These are phyloP conservation scores for Exophiala dermatitidis DNA, from an alignment of 2,329 filamentous ascomycete species.

Conservation along the genomic window DNA sequence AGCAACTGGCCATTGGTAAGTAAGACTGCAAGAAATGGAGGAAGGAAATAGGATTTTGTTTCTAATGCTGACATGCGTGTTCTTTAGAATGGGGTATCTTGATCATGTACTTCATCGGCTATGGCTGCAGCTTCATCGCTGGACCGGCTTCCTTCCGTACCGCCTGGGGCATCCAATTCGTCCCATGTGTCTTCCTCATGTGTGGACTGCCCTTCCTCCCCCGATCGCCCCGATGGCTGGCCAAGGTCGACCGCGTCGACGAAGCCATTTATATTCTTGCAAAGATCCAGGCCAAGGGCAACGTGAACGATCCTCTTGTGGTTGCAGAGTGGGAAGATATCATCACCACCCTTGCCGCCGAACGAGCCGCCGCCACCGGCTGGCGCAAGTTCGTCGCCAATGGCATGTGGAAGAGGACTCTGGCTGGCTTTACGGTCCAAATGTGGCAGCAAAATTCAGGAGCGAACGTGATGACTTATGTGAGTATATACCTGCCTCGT, in stretches of 20 bases:
- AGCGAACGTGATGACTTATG: constrained; percentile 34
- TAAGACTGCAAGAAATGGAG: not conserved
- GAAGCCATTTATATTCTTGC: constrained; percentile 42
- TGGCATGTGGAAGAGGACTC: constrained; percentile 54
- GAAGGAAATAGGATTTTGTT: too few species aligned
- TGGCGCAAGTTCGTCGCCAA: constrained; percentile 44
- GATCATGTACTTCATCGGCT: constrained; percentile 45
- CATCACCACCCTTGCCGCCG: constrained; percentile 36
- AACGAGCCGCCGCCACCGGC: constrained; percentile 34
- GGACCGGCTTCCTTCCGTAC: constrained; percentile 40
- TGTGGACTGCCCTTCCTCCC: constrained; percentile 42
- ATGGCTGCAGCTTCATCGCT: constrained; percentile 40
- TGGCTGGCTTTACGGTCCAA: constrained; percentile 51
- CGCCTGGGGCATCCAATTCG: constrained; percentile 43
- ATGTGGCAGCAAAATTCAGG: constrained; percentile 49
- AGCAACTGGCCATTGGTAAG: constrained; percentile 39
- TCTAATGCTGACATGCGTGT: not conserved
- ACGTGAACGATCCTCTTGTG: constrained; percentile 42
- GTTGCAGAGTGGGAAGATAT: constrained; percentile 46
- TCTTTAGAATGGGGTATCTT: constrained; percentile 36
- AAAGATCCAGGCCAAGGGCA: constrained; percentile 40
- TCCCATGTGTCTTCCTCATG: constrained; percentile 41
- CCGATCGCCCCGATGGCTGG: constrained; percentile 44
- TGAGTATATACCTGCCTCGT: not conserved
- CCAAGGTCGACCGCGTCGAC: constrained; percentile 41